Base-by-base conservation (phyloP, 1,284 basidiomycete genomes). In the Malassezia globosa region DNA sequence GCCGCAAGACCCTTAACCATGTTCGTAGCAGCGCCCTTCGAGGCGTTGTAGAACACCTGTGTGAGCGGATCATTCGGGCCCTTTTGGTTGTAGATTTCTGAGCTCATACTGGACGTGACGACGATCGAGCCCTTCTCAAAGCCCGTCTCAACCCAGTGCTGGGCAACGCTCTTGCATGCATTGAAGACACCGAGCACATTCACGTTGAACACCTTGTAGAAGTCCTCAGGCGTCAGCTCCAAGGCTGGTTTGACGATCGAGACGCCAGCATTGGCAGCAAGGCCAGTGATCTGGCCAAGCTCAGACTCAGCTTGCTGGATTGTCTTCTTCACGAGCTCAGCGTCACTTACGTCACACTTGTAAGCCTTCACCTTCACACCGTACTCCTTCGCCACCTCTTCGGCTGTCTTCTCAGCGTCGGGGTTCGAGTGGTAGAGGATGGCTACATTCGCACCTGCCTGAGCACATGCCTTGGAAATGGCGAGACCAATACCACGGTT, bases 171-270 rank as follows among this genome's bases (percentile, higher is more conserved):
- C 60, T 71, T 63, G 56, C 56, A 56, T 14, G 59, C 54, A 62
- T 72, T 72, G 61, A 72, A 72, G 39, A 69, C 69, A 40, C 69
- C 69, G 35, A 72, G 59, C 14, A 72, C 69, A 53, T 72, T 72
- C 49, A 66, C 63, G 55, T 68, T 56, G 58, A 66, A 72, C 23
- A 72, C 65, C 54, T 67, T 64, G 52, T 60, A 55, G 60, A 67
- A 69, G 62, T 70, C 66, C 6, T 69, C 64, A 7, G 61, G 27
- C 31, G 60, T 68, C 18, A 70, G 58, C 46, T 69, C 68, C 34
- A 77, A 43, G 0, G 66, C 68, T 7, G 66, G 68, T 59, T 70
- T 69, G 41, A 71, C 66, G 21, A 69, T 64, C 16, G 63, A 66
- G 27, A 69, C 64, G 58, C 65, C 66, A 27, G 62, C 65, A 52